phyloP scores from a whole-genome alignment of 805 yeast species.

The Schwanniomyces pseudopolymorphus region DNA sequence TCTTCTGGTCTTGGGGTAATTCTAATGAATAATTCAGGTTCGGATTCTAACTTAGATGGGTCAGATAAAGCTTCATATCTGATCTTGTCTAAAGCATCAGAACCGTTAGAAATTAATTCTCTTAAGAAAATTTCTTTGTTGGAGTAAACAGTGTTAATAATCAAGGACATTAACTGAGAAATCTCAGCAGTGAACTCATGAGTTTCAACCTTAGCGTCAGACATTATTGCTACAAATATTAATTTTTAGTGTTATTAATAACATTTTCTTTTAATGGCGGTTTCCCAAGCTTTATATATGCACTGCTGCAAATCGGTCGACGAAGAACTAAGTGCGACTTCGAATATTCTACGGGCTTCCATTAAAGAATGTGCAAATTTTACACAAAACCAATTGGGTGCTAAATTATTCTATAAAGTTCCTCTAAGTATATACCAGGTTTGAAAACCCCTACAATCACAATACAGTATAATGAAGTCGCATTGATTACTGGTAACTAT shows the following conservation, averaged over 20 bases:
- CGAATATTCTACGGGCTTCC: constrained; percentile 35
- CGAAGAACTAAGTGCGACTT: constrained; percentile 5
- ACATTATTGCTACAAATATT: constrained; percentile 31
- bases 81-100: constrained; percentile 98
- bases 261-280: background rate
- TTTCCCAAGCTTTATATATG: constrained; percentile 5
- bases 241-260: background rate
- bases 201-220: constrained; percentile 64
- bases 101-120: constrained; percentile 97
- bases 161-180: constrained; percentile 99
- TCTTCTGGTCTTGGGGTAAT: constrained; percentile 95
- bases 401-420: background rate
- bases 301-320: constrained; percentile 17
- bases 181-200: constrained; percentile 99
- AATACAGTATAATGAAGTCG: no score
- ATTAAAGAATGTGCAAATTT: constrained; percentile 6
- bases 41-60: constrained; percentile 87
- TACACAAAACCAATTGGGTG: constrained; percentile 1
- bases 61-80: constrained; percentile 95
- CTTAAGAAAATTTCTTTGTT: constrained; percentile 99
- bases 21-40: constrained; percentile 96
- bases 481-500: no score
- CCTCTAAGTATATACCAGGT: background rate
- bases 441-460: no score
- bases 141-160: constrained; percentile 99